Conservation (phyloP, 331 rosid genomes). For the Rhamnella rubrinervis region DNA sequence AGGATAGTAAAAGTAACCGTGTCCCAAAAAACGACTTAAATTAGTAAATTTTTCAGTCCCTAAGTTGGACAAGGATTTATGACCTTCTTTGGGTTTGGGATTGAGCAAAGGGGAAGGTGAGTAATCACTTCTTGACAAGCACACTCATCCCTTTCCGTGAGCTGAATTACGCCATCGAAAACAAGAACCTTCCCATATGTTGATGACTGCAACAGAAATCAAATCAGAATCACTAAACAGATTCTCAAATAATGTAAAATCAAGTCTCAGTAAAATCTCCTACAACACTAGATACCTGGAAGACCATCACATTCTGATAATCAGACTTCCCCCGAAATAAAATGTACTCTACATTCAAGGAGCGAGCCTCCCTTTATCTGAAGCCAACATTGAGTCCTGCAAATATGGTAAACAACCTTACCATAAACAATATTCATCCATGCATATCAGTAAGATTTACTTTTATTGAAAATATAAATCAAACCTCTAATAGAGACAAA, state of each 20-base stretch:
- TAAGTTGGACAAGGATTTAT: constrained; percentile 5
- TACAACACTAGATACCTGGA: constrained; percentile 55
- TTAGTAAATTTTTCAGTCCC: background rate
- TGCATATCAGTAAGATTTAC: too few species aligned
- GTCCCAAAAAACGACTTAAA: background rate
- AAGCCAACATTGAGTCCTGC: too few species aligned
- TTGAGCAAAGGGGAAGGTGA: constrained; percentile 24
- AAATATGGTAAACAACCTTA: too few species aligned
- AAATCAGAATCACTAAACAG: constrained; percentile 6
- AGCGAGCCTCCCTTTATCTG: constrained; percentile 73
- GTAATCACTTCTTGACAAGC: constrained; percentile 99
- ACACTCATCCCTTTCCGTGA: constrained; percentile 97
- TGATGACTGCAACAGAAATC: constrained; percentile 59
- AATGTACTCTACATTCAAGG: constrained; percentile 90
- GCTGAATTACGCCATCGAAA: constrained; percentile 98
- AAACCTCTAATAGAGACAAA: too few species aligned
- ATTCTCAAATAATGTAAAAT: background rate
- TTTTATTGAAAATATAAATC: too few species aligned
- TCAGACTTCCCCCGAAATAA: constrained; percentile 90
- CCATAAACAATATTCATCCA: too few species aligned
- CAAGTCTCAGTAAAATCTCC: background rate
- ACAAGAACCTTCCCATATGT: constrained; percentile 95
- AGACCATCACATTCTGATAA: constrained; percentile 88
- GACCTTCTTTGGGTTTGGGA: constrained; percentile 88
- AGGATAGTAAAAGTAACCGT: background rate